Evolutionary conservation across 805 yeast genomes (phyloP).

Genomic region (Pichia nanzhaoensis): DNA sequence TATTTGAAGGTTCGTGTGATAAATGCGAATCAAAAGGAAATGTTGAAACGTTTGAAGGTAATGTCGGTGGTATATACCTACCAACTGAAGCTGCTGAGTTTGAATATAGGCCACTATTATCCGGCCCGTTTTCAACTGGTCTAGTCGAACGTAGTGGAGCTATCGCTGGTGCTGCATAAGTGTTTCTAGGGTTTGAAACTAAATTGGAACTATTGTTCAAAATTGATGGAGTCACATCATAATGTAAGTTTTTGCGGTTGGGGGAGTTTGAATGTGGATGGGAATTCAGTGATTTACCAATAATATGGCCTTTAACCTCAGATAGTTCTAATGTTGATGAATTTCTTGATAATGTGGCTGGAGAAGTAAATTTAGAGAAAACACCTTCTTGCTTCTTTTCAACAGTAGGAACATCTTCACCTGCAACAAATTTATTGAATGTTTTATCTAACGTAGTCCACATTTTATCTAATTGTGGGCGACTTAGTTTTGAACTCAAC

Average conservation of each 20-base stretch:
- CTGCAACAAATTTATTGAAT: constrained; percentile 73
- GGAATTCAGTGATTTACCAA: background rate
- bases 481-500: constrained; percentile 52
- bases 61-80: background rate
- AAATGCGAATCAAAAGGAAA: background rate
- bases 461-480: constrained; percentile 49
- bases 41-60: background rate
- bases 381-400: constrained; percentile 43
- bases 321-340: constrained; percentile 35
- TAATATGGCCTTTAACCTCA: constrained; percentile 2
- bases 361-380: constrained; percentile 60
- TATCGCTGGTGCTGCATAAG: constrained; percentile 4
- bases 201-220: background rate
- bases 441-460: constrained; percentile 87
- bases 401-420: constrained; percentile 55
- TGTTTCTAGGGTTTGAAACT: background rate
- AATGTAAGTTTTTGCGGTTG: background rate
- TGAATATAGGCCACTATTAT: background rate
- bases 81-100: background rate
- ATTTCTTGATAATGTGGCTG: constrained; percentile 51
- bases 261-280: background rate
- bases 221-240: no score
- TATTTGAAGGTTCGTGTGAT: no score
- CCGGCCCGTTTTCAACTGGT: background rate
- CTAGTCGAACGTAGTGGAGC: background rate